Evolutionary conservation across 2,329 filamentous ascomycete species (phyloP).

Genomic region (Trichoderma sp.): DNA sequence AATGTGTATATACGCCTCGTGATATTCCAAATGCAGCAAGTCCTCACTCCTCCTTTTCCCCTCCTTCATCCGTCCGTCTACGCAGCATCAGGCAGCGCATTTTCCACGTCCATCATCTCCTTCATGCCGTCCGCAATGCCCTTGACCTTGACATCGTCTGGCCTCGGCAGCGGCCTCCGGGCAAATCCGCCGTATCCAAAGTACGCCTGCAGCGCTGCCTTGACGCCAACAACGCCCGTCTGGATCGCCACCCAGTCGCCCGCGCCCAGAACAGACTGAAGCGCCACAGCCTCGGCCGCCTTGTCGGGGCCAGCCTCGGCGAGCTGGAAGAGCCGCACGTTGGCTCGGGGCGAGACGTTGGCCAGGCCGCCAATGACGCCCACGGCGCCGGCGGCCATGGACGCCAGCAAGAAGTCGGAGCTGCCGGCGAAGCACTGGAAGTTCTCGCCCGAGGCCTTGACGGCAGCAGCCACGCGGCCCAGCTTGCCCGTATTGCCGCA

Average conservation of each 20-base stretch:
- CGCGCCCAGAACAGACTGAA: slow-evolving; percentile 66
- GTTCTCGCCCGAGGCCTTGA: slow-evolving; percentile 52
- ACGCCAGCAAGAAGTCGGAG: slow-evolving; percentile 71
- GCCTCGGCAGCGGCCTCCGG: slow-evolving; percentile 34
- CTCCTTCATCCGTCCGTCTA: neutral
- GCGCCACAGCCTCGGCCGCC: slow-evolving; percentile 64
- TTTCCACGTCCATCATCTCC: slow-evolving; percentile 30
- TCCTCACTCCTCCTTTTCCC: neutral
- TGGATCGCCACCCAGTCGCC: slow-evolving; percentile 75
- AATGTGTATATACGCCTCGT: slow-evolving; percentile 8
- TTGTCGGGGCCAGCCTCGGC: slow-evolving; percentile 58
- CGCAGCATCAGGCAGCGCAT: slow-evolving; percentile 25
- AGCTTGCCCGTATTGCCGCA: slow-evolving; percentile 72
- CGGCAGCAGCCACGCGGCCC: slow-evolving; percentile 58
- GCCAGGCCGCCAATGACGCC: slow-evolving; percentile 72
- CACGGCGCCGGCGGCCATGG: slow-evolving; percentile 66
- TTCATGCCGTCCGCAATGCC: slow-evolving; percentile 29
- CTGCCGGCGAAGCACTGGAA: slow-evolving; percentile 74
- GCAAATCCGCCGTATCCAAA: slow-evolving; percentile 65
- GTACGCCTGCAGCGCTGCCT: slow-evolving; percentile 66
- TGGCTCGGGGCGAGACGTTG: slow-evolving; percentile 70
- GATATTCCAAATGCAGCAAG: slow-evolving; percentile 14
- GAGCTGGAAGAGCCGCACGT: slow-evolving; percentile 61
- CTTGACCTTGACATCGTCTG: slow-evolving; percentile 24
- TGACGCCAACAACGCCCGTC: slow-evolving; percentile 71